phyloP scores from a whole-genome alignment of 345 rosid species.

The Viola odorata region DNA sequence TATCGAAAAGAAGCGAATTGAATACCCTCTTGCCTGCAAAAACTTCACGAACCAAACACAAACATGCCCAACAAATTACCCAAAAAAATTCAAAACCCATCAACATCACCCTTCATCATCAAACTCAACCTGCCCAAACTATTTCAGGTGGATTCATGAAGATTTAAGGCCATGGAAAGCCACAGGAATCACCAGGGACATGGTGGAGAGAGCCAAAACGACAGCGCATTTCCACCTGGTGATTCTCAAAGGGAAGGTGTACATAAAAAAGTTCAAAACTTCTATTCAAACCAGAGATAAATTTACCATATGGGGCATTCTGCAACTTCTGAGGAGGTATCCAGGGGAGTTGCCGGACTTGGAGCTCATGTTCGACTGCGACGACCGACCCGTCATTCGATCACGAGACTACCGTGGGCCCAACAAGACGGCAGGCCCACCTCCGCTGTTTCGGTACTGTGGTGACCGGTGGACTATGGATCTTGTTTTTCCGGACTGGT shows the following conservation, averaged over 20 bases:
- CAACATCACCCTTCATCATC: too few relatives aligned
- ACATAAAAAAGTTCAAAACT: neutral
- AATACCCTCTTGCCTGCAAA: too few relatives aligned
- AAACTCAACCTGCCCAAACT: neutral
- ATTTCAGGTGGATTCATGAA: neutral
- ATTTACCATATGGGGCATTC: conserved; percentile 45
- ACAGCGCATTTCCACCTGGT: neutral
- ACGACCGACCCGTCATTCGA: conserved; percentile 44
- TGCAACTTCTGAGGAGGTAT: conserved; percentile 66
- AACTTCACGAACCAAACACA: too few relatives aligned
- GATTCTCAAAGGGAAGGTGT: neutral
- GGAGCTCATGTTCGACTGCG: conserved; percentile 66
- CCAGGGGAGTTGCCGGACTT: conserved; percentile 64
- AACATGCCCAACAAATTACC: too few relatives aligned
- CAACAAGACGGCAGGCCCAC: conserved; percentile 24
- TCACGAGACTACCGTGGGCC: conserved; percentile 31
- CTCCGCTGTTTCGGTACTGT: conserved; percentile 65
- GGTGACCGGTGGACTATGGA: conserved; percentile 44
- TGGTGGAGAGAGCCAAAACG: conserved; percentile 1
- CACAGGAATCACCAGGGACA: neutral
- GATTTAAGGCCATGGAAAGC: neutral
- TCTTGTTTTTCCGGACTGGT: conserved; percentile 76
- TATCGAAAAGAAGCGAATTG: too few relatives aligned
- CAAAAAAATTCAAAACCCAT: too few relatives aligned
- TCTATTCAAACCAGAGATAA: neutral